Conservation (phyloP, 495 filamentous ascomycete genomes). For the Stereocaulon alpinum region DNA sequence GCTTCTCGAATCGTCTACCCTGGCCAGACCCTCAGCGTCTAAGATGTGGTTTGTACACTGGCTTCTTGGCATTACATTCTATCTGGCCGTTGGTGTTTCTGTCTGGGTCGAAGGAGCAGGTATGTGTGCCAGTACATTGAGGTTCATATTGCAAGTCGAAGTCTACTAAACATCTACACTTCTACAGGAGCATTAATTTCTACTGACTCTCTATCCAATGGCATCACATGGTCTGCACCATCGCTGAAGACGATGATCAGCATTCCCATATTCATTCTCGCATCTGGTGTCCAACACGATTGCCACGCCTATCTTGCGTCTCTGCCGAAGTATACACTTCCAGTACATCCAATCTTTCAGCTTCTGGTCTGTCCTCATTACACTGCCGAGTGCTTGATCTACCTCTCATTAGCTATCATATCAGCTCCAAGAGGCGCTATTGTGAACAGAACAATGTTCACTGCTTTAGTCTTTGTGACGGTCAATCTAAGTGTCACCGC, state of each 20-base stretch:
- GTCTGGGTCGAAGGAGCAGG: conserved; percentile 82
- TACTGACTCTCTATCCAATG: conserved; percentile 24
- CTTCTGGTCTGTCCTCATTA: conserved; percentile 81
- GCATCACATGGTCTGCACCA: conserved; percentile 36
- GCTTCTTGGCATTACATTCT: conserved; percentile 68
- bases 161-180: neutral
- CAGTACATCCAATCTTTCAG: conserved; percentile 58
- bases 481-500: conserved; percentile 78
- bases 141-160: neutral
- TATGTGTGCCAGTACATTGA: conserved; percentile 29
- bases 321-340: conserved; percentile 77
- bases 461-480: conserved; percentile 59
- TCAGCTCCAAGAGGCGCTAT: conserved; percentile 53
- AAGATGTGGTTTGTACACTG: conserved; percentile 81
- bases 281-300: conserved; percentile 68
- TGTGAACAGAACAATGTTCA: conserved; percentile 64
- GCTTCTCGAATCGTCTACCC: conserved; percentile 55
- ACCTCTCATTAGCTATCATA: conserved; percentile 63
- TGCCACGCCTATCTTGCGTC: conserved; percentile 72
- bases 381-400: conserved; percentile 74
- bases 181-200: conserved; percentile 27
- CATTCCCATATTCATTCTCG: conserved; percentile 57
- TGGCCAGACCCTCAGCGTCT: conserved; percentile 55
- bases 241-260: conserved; percentile 50
- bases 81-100: conserved; percentile 56